Evolutionary conservation across 2,329 filamentous ascomycete species (phyloP), one percentile per base, ranked within the genome.

Genomic region (Blumeriella jaapii): DNA sequence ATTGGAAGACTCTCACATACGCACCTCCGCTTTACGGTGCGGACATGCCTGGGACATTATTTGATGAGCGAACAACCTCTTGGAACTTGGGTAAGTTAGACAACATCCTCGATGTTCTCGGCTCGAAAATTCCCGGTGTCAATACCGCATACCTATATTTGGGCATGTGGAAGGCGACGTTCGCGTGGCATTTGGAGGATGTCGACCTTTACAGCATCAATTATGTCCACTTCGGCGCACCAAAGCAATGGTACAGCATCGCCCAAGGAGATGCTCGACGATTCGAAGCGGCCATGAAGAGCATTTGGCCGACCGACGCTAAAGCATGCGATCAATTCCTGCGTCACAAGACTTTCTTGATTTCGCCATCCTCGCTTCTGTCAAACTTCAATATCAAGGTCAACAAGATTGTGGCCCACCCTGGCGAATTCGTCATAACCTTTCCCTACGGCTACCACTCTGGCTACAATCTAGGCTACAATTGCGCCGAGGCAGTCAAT

Each of bases 131-230:
- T 6, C 93, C 91, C 3, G 91, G 91, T 47, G 93, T 98, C 54
- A 98, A 98, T 54, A 98, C 89, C 2, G 89, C 91, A 2, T 98
- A 98, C 55, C 72, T 98, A 2, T 98, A 98, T 55, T 69, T 98
- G 40, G 91, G 91, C 27, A 98, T 98, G 91, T 98, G 91, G 91
- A 96, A 96, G 60, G 89, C 91, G 9, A 96, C 91, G 0, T 98
- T 98, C 57, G 91, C 91, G 6, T 98, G 91, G 91, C 91, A 98
- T 69, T 64, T 98, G 34, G 91, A 98, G 57, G 91, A 98, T 56
- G 89, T 98, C 26, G 91, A 98, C 62, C 72, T 98, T 4, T 98
- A 98, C 74, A 96, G 87, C 58, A 98, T 98, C 69, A 98, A 98
- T 63, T 98, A 95, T 58, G 86, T 98, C 40, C 91, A 98, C 55